Evolutionary conservation across 192 early-diverging fungal genomes (phyloP).

Genomic region (Coemansia sp.): DNA sequence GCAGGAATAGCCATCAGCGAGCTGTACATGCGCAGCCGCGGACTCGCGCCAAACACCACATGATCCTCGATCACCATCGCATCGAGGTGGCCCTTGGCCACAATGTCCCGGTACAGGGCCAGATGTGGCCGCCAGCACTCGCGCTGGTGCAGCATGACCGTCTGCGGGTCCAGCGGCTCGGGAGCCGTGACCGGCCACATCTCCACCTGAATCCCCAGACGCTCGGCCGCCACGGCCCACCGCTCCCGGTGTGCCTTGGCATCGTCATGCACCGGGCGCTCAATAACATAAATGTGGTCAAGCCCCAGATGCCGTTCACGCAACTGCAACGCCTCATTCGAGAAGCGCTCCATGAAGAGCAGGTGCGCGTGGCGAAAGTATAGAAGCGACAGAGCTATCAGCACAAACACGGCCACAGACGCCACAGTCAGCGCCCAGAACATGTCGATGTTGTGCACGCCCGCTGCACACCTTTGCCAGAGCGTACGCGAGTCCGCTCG

Average conservation of each 20-base stretch:
- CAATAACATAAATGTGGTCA: constrained; percentile 39
- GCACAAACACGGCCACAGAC: constrained; percentile 29
- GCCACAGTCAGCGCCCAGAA: constrained; percentile 40
- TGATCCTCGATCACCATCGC: constrained; percentile 47
- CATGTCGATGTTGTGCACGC: constrained; percentile 27
- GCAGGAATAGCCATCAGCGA: constrained; percentile 32
- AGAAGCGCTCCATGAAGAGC: constrained; percentile 35
- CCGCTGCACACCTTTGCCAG: constrained; percentile 8
- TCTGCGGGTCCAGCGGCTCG: constrained; percentile 20
- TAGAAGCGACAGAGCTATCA: constrained; percentile 34
- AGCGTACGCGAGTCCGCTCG: constrained; percentile 11
- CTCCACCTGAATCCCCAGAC: constrained; percentile 25
- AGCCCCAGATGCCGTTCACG: constrained; percentile 21
- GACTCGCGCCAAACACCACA: constrained; percentile 35
- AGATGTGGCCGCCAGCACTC: constrained; percentile 47
- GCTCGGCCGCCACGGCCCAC: constrained; percentile 13
- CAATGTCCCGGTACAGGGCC: constrained; percentile 36
- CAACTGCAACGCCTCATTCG: constrained; percentile 26
- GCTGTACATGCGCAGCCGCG: constrained; percentile 33
- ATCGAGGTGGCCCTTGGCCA: constrained; percentile 25
- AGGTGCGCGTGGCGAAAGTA: constrained; percentile 43
- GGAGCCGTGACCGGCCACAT: constrained; percentile 34
- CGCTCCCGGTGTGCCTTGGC: constrained; percentile 4
- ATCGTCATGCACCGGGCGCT: constrained; percentile 23
- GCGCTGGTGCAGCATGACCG: constrained; percentile 33